Conservation (phyloP, 177 flowering plant genomes). For the Vitis hybrid region DNA sequence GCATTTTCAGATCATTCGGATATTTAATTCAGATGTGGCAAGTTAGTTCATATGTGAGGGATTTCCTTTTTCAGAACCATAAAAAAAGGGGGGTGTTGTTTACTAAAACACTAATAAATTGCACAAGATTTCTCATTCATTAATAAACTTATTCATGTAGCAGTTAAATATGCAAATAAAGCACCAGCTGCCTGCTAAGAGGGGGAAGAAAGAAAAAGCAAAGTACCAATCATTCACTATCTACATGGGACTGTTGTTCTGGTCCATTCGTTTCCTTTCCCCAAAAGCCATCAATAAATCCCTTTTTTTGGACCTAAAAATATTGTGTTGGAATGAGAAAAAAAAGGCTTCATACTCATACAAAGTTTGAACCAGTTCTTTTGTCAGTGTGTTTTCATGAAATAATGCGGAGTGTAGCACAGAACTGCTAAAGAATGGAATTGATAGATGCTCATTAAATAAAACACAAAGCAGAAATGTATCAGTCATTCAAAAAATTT, state of each 20-base stretch:
- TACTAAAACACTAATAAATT: not conserved
- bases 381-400: not conserved
- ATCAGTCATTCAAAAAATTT: conserved; percentile 2
- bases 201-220: too few relatives aligned
- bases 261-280: not conserved
- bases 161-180: too few relatives aligned
- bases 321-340: not conserved
- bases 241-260: not conserved
- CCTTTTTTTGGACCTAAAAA: not conserved
- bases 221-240: too few relatives aligned
- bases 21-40: not conserved
- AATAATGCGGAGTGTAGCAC: not conserved
- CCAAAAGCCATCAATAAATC: not conserved
- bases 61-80: not conserved
- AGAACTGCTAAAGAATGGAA: not conserved
- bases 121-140: not conserved
- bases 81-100: not conserved
- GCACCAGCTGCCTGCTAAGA: not conserved
- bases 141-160: too few relatives aligned
- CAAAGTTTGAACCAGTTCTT: not conserved
- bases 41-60: not conserved
- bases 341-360: not conserved
- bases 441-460: conserved; percentile 2
- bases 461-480: conserved; percentile 1
- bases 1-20: not conserved